phyloP scores from a whole-genome alignment of 164 flowering plant species.

The Houttuynia cordata region DNA sequence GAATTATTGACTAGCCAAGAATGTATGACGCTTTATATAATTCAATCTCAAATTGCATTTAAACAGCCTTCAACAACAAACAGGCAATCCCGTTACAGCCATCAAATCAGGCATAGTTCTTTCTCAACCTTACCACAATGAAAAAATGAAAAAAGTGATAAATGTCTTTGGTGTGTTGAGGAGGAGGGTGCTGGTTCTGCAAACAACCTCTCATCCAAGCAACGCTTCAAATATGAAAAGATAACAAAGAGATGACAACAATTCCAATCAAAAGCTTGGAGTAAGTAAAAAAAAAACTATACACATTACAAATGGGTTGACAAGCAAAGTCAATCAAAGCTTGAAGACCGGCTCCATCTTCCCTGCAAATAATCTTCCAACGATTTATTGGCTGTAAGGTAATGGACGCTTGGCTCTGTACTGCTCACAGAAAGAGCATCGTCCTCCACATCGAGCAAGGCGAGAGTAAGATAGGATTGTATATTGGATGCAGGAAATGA shows the following conservation, averaged over 20 bases:
- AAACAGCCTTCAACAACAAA: background rate
- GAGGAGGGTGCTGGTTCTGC: slow-evolving; percentile 7
- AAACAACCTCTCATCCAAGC: slow-evolving; percentile 67
- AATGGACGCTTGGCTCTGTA: slow-evolving; percentile 34
- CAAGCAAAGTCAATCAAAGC: slow-evolving; percentile 41
- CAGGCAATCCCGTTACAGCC: background rate
- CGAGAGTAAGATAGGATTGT: slow-evolving; percentile 73
- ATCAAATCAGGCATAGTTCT: background rate
- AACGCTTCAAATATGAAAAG: slow-evolving; percentile 9
- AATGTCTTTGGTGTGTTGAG: background rate
- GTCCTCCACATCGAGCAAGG: slow-evolving; percentile 76
- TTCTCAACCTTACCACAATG: background rate
- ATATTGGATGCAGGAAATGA: slow-evolving; percentile 31
- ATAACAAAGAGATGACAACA: background rate
- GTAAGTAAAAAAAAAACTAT: background rate
- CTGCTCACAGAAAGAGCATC: slow-evolving; percentile 60
- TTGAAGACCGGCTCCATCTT: slow-evolving; percentile 85
- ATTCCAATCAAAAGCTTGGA: background rate
- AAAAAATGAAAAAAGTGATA: background rate
- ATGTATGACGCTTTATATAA: background rate
- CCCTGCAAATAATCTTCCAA: slow-evolving; percentile 75
- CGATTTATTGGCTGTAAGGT: slow-evolving; percentile 19
- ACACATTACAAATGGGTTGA: background rate
- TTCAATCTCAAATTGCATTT: background rate
- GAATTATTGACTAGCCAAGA: too few relatives aligned